Base-by-base conservation (phyloP, 192 early-diverging fungal species). In the Backusella tuberculispora region DNA sequence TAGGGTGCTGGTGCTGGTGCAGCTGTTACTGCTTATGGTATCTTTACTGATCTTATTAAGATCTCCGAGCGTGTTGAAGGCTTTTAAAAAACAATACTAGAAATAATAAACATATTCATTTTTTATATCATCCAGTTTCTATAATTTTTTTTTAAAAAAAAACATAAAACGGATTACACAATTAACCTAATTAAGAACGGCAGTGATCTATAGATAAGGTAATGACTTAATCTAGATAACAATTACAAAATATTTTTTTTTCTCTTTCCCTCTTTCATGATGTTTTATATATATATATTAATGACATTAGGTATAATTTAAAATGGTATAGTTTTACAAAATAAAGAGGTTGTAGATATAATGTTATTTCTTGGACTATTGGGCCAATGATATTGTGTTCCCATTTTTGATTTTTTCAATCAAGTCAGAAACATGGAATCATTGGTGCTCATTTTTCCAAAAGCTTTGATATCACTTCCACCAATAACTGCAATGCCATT, bases 21-120 rank as follows among this genome's bases (percentile, higher is more conserved):
- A 34, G 96, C 92, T 21, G 98, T 99, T 68, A 99, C 98, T 44
- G 96, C 98, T 5, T 98, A 96, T 88, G 98, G 98, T 41, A 96
- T 99, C 78, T 97, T 95, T 80, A 90, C 92, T 17, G 97, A 99
- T 81, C 74, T 98, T 37, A 84, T 99, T 69, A 97, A 95, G 88
- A 92, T 97, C 60, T 85, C 85, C 42, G 93, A 92, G 74, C 90
- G 91, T 43, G 81, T 78, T 13, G 76, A 78, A 77, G 71, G 71
- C 2, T 72, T 42, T 56, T 72, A 72, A 72, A 21, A 71, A 50
- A 17, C 0, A 50, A 9, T 15, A 50, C 29, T 37, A 66, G 38
- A 38, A 17, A 37, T 10, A 66, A 66, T 38, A 66, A 66, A 66
- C 34, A 38, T 5, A 24, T n/a, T n/a, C 14, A 66, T 40, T 24